Percentiles rank a stretch among this genome's conserved stretches.
These are phyloP conservation scores for Linnemannia schmuckeri DNA, from an alignment of 192 early-diverging fungal genomes.

Conservation along the genomic window DNA sequence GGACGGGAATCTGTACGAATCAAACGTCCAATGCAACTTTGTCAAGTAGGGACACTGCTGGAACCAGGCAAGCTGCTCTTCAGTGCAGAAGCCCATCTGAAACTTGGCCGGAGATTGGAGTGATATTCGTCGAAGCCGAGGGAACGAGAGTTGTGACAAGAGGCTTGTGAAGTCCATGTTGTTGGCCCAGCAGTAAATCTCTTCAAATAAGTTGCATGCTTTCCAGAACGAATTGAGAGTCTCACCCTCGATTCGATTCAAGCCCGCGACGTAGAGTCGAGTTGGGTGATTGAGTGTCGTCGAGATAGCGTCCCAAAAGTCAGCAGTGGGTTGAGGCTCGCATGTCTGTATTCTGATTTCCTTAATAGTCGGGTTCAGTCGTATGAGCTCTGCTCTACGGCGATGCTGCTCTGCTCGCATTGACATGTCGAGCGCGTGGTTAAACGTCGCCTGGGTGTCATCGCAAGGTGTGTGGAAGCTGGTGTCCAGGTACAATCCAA, in stretches of 20 bases:
- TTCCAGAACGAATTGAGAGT: not conserved
- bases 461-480: not conserved
- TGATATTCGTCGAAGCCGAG: not conserved
- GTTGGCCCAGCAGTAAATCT: not conserved
- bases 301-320: not conserved
- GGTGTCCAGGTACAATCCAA: not conserved
- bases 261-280: not conserved
- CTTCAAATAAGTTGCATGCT: not conserved
- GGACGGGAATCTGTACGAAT: not conserved
- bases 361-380: not conserved
- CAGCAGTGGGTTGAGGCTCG: not conserved
- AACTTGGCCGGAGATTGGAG: not conserved
- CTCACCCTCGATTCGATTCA: not conserved
- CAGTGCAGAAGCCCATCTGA: not conserved
- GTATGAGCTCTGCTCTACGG: not conserved
- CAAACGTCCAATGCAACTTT: not conserved
- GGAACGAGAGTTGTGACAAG: not conserved
- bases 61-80: not conserved
- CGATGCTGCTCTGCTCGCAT: too few species aligned
- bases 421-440: not conserved
- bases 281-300: not conserved
- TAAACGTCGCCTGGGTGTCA: not conserved
- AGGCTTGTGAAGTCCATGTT: not conserved
- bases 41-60: not conserved
- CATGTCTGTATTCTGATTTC: not conserved